Evolutionary conservation across 768 basidiomycete species (phyloP), one percentile per base, ranked within the genome.

Genomic region (Lanmaoa pseudosensibilis): DNA sequence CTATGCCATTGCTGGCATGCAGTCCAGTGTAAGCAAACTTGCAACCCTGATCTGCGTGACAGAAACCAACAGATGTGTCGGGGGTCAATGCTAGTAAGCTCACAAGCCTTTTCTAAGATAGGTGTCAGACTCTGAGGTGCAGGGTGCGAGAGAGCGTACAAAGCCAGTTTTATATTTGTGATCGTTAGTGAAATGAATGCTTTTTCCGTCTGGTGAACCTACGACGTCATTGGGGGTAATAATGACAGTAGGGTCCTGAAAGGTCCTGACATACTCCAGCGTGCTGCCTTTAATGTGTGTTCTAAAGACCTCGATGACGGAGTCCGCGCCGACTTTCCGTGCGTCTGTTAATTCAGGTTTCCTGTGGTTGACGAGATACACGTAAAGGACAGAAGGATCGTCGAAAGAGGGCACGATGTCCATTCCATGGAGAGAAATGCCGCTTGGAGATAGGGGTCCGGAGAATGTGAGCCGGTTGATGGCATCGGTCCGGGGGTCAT

Each of bases 361-460:
- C 32, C 85, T 82, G 66, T 90, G 88, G 65, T 90, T 90, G 59
- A 90, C 75, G n/a, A 87, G 73, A 63, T 88, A 90, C 16, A 90
- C 73, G 58, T 80, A 87, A 10, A 88, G 76, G 46, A 78, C 69
- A 12, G 74, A 69, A 5, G 81, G 74, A 53, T 85, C 71, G 3
- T 74, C 60, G 2, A 73, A 61, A 8, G 85, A 84, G 2, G 79
- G 74, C 10, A 87, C 84, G 21, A 88, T 79, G 54, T 88, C 88
- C 80, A 90, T 81, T 16, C 87, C 87, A 54, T 88, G 86, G 12
- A 83, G 63, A 19, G 81, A 80, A 46, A 87, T 71, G 8, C 81
- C 81, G 15, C 71, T 70, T 1, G 55, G 52, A 6, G 70, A 64
- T 23, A 71, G 61, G 60, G 76, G 80, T 44, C 75, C 74, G 1